Conservation (phyloP, 2,329 filamentous ascomycete genomes). For the Alternaria tenuissima region DNA sequence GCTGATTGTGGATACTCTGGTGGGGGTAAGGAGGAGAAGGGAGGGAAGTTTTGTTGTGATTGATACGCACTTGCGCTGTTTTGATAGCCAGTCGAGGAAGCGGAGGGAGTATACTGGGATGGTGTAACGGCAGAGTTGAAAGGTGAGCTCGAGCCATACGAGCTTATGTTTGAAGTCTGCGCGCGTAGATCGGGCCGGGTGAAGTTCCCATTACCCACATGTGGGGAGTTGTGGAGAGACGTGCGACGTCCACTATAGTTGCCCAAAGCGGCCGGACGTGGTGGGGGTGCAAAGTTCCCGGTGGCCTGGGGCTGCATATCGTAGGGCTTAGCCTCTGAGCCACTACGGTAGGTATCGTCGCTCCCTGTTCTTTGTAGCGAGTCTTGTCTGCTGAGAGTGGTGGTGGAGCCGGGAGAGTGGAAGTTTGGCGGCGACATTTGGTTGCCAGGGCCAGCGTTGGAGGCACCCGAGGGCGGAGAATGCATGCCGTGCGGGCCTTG, state of each 20-base stretch:
- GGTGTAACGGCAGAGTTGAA: constrained; percentile 51
- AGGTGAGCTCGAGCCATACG: constrained; percentile 47
- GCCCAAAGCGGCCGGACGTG: constrained; percentile 44
- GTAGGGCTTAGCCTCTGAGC: constrained; percentile 45
- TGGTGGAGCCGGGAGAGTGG: constrained; percentile 43
- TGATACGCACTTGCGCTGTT: constrained; percentile 59
- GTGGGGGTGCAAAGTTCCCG: constrained; percentile 49
- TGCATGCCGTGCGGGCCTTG: constrained; percentile 37
- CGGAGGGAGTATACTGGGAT: constrained; percentile 58
- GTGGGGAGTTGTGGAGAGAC: constrained; percentile 49
- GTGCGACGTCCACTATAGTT: constrained; percentile 42
- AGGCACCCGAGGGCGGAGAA: constrained; percentile 41
- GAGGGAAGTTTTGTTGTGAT: constrained; percentile 67
- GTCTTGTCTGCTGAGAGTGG: constrained; percentile 40
- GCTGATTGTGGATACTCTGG: constrained; percentile 59
- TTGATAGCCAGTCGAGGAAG: constrained; percentile 53
- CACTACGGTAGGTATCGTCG: constrained; percentile 47
- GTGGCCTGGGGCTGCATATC: constrained; percentile 45
- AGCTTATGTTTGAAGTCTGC: constrained; percentile 47
- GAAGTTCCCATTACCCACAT: constrained; percentile 46
- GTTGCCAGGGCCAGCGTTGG: constrained; percentile 30
- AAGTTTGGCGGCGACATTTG: constrained; percentile 49
- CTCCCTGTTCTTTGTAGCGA: constrained; percentile 46
- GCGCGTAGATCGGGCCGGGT: constrained; percentile 47
- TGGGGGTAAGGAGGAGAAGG: constrained; percentile 67